Evolutionary conservation across 2,329 filamentous ascomycete genomes (phyloP).

Genomic region (Aspergillus aculeatus): DNA sequence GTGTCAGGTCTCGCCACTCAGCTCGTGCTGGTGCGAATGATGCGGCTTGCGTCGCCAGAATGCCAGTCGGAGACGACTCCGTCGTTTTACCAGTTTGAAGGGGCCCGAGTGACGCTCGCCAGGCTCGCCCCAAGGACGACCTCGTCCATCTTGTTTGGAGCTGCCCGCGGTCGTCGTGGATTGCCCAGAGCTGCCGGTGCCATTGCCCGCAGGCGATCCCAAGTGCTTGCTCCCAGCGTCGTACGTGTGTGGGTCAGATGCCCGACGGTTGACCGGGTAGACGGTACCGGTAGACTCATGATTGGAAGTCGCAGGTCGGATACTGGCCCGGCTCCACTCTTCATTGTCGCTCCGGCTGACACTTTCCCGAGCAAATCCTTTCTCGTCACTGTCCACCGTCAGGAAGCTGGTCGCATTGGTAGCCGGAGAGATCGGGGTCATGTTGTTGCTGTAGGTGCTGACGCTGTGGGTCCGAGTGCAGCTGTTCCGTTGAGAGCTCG

Average conservation of each 20-base stretch:
- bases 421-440: conserved; percentile 42
- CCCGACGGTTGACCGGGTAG: conserved; percentile 24
- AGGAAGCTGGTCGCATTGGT: conserved; percentile 48
- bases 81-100: conserved; percentile 35
- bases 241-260: conserved; percentile 27
- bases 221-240: conserved; percentile 25
- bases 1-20: conserved; percentile 34
- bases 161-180: conserved; percentile 30
- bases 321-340: conserved; percentile 30
- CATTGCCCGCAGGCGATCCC: conserved; percentile 21
- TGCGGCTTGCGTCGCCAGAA: conserved; percentile 42
- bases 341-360: conserved; percentile 31
- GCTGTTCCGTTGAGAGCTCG: conserved; percentile 38
- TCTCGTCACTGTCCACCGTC: conserved; percentile 44
- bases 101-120: conserved; percentile 18
- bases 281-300: conserved; percentile 21
- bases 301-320: conserved; percentile 33
- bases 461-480: conserved; percentile 42
- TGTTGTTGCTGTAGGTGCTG: conserved; percentile 44
- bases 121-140: conserved; percentile 22
- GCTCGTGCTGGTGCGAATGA: conserved; percentile 29
- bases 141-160: conserved; percentile 24
- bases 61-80: conserved; percentile 41
- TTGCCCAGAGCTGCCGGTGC: conserved; percentile 27
- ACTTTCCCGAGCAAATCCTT: conserved; percentile 29